Percentiles rank a stretch among this genome's conserved stretches.
Evolutionary conservation across 768 basidiomycete genomes (phyloP).

Genomic region (Boletus reticulatus): DNA sequence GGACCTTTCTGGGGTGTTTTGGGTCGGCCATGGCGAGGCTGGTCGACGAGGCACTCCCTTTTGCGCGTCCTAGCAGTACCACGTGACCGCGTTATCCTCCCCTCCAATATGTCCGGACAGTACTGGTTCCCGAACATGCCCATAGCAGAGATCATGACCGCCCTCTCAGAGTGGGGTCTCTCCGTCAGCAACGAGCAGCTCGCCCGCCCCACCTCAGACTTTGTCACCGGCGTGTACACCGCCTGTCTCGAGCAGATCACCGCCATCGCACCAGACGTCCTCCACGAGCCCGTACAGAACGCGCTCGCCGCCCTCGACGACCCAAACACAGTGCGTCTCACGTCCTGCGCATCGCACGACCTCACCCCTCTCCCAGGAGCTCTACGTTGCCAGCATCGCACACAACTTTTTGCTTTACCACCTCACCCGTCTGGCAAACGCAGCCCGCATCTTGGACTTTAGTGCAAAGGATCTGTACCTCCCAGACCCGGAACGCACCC

Average conservation of each 20-base stretch:
- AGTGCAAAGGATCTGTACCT: conserved; percentile 67
- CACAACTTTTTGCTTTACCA: conserved; percentile 70
- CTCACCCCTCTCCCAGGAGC: conserved; percentile 46
- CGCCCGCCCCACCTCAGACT: conserved; percentile 61
- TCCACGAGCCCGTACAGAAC: conserved; percentile 58
- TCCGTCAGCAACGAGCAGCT: conserved; percentile 68
- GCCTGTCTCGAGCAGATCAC: conserved; percentile 74
- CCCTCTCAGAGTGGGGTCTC: conserved; percentile 68
- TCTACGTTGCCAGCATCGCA: conserved; percentile 57
- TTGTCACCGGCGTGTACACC: conserved; percentile 66
- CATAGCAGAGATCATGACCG: conserved; percentile 58
- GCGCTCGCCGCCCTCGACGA: conserved; percentile 50
- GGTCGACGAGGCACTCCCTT: conserved; percentile 3
- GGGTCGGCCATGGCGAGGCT: conserved; percentile 2
- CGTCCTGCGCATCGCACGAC: too few relatives aligned
- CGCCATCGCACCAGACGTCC: conserved; percentile 53
- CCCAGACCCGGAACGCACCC: conserved; percentile 74
- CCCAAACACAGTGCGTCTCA: conserved; percentile 49
- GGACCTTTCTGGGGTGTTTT: conserved; percentile 11
- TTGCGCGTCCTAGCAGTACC: neutral
- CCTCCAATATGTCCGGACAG: conserved; percentile 37
- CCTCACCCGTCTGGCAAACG: conserved; percentile 69
- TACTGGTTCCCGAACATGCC: conserved; percentile 69
- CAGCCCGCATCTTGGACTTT: conserved; percentile 77
- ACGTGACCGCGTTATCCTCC: conserved; percentile 26